phyloP scores from a whole-genome alignment of 2,329 filamentous ascomycete genomes.

The Capronia coronata region DNA sequence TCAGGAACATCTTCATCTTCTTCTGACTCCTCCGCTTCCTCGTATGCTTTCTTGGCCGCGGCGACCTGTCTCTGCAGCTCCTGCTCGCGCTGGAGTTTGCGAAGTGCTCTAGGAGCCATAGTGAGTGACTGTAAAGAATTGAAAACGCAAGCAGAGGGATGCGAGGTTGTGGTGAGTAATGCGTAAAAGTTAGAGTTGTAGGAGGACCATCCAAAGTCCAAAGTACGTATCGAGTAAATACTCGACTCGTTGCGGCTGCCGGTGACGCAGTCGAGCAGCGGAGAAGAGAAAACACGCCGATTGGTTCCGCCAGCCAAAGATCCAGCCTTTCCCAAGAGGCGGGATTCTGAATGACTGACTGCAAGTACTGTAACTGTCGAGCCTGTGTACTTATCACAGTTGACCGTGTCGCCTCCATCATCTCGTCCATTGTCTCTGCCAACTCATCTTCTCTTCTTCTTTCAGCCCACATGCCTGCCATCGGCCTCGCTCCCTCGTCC shows the following conservation, averaged over 20 bases:
- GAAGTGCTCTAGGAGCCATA: constrained; percentile 62
- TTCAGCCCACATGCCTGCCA: constrained; percentile 4
- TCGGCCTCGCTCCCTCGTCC: constrained; percentile 7
- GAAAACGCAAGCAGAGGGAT: neutral
- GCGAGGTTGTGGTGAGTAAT: neutral
- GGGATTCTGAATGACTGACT: too few relatives aligned
- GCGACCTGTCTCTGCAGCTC: constrained; percentile 50
- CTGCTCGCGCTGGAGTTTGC: constrained; percentile 57
- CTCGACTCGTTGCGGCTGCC: neutral
- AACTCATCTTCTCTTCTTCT: neutral
- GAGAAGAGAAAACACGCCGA: neutral
- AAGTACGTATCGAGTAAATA: neutral
- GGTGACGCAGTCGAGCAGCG: neutral
- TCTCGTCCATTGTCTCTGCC: neutral
- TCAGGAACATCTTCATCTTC: constrained; percentile 36
- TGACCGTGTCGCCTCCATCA: neutral
- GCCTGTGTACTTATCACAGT: neutral
- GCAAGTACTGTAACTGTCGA: neutral
- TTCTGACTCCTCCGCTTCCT: constrained; percentile 37
- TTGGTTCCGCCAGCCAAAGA: neutral
- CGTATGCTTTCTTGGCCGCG: constrained; percentile 32
- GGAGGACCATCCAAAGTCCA: neutral
- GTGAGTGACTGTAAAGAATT: neutral
- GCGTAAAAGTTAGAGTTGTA: neutral
- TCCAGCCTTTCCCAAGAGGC: neutral